These are phyloP conservation scores for Ceratobasidium sp. DNA, from an alignment of 1,284 basidiomycete genomes.

Conservation along the genomic window DNA sequence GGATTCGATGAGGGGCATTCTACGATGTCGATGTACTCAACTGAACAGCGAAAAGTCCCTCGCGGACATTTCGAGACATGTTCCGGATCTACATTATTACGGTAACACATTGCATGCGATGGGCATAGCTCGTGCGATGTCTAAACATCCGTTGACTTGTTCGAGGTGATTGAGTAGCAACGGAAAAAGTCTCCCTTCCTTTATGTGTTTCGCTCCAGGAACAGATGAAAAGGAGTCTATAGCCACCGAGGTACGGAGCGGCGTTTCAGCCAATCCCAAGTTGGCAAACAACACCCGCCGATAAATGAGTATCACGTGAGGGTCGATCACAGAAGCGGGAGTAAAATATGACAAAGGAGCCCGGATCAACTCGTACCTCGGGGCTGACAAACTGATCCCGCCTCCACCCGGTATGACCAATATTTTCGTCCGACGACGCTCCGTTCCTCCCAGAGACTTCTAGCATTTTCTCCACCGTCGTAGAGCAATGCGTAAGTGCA, in stretches of 20 bases:
- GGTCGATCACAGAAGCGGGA: not conserved
- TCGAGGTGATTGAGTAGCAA: not conserved
- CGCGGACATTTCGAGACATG: constrained; percentile 20
- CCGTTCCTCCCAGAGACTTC: not conserved
- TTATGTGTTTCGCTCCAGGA: constrained; percentile 15
- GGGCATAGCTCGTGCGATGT: not conserved
- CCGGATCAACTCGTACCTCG: constrained; percentile 18
- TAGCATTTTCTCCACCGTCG: constrained; percentile 8
- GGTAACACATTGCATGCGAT: not conserved
- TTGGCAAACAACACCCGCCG: constrained; percentile 14
- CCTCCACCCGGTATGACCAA: constrained; percentile 33
- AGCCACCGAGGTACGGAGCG: not conserved
- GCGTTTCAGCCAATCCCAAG: constrained; percentile 4
- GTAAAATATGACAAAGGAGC: constrained; percentile 5
- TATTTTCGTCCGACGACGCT: not conserved
- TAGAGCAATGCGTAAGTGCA: constrained; percentile 6
- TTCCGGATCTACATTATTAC: constrained; percentile 17
- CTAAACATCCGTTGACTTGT: not conserved
- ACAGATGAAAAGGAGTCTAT: constrained; percentile 8
- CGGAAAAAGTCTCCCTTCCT: not conserved
- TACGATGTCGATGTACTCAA: not conserved
- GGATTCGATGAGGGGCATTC: not conserved
- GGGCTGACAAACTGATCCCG: constrained; percentile 20
- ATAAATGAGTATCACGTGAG: constrained; percentile 31
- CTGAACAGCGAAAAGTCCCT: constrained; percentile 11